Percentiles rank a stretch among this genome's conserved stretches.
Evolutionary conservation across 495 filamentous ascomycete genomes (phyloP).

Genomic region (Sporormia fimetaria): DNA sequence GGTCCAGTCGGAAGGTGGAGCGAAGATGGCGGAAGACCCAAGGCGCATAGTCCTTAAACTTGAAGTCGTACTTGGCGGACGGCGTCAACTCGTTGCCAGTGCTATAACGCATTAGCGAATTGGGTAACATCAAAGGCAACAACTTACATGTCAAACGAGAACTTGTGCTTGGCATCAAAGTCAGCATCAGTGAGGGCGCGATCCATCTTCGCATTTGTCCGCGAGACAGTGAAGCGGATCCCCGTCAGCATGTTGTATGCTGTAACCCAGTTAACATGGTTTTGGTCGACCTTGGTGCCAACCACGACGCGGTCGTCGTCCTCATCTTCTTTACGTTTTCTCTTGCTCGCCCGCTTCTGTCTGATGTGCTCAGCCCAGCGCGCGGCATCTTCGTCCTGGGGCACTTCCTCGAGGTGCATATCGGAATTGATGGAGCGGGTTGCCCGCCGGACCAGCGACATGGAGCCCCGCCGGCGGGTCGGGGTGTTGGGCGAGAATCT

Average conservation of each 20-base stretch:
- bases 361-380: constrained; percentile 88
- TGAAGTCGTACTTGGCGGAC: constrained; percentile 99
- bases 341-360: constrained; percentile 75
- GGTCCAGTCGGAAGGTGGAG: constrained; percentile 79
- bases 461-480: constrained; percentile 60
- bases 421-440: constrained; percentile 82
- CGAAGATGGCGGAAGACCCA: constrained; percentile 97
- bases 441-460: constrained; percentile 64
- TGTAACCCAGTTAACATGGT: constrained; percentile 94
- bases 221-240: constrained; percentile 90
- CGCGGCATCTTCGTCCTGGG: constrained; percentile 78
- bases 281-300: constrained; percentile 96
- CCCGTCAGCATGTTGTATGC: constrained; percentile 99
- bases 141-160: constrained; percentile 90
- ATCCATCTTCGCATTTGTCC: constrained; percentile 95
- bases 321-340: constrained; percentile 72
- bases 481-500: constrained; percentile 70
- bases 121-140: constrained; percentile 3
- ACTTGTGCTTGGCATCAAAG: constrained; percentile 88
- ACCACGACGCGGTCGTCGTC: constrained; percentile 86
- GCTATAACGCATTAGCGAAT: constrained; percentile 34
- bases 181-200: constrained; percentile 76
- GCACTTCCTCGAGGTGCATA: constrained; percentile 66
- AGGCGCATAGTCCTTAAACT: constrained; percentile 99
- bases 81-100: constrained; percentile 96